Conservation (phyloP, 257 asterid species). For the Petunia secreta region DNA sequence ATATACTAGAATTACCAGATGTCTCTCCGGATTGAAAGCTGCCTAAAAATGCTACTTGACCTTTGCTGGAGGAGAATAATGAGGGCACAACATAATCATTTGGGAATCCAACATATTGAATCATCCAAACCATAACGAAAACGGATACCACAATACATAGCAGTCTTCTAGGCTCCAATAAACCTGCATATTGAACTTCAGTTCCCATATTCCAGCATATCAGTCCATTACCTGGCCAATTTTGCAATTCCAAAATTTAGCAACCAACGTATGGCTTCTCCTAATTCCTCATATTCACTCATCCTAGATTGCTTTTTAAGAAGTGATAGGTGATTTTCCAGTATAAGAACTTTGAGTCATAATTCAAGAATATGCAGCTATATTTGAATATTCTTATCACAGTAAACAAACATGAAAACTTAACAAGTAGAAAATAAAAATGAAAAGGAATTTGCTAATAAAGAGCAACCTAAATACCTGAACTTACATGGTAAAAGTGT, state of each 20-base stretch:
- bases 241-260: slow-evolving; percentile 10
- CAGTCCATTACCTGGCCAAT: not conserved
- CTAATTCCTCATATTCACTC: not conserved
- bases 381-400: not conserved
- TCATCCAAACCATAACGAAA: slow-evolving; percentile 29
- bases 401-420: not conserved
- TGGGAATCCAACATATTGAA: slow-evolving; percentile 42
- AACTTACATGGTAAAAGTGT: not conserved
- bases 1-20: slow-evolving; percentile 26
- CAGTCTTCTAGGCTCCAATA: not conserved
- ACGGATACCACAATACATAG: slow-evolving; percentile 25
- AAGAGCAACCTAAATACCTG: too few species aligned
- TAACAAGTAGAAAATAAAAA: not conserved
- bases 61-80: slow-evolving; percentile 32
- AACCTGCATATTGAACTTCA: slow-evolving; percentile 16
- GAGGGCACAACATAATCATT: slow-evolving; percentile 34
- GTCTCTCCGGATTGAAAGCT: slow-evolving; percentile 35
- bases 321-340: not conserved
- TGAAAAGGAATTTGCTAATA: too few species aligned
- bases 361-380: slow-evolving; percentile 6
- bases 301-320: not conserved
- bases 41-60: slow-evolving; percentile 30
- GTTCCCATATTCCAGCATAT: slow-evolving; percentile 33
- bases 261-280: not conserved
- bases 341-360: not conserved